Conservation (phyloP, 768 basidiomycete species). For the Cyathus striatus region DNA sequence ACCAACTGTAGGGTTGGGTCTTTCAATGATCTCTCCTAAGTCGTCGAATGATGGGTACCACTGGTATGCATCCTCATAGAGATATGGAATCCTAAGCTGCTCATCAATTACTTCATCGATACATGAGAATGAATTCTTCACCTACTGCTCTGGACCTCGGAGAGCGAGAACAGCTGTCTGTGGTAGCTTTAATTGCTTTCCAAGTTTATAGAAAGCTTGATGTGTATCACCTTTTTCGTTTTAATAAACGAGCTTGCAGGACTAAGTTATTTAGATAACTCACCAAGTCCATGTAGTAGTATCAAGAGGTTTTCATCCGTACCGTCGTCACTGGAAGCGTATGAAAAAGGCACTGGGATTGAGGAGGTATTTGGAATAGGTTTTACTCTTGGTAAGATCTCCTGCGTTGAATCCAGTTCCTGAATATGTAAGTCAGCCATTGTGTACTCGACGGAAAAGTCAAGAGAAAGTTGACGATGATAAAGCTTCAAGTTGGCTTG, state of each 20-base stretch:
- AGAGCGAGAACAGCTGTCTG: conserved; percentile 85
- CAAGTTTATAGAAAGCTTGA: conserved; percentile 70
- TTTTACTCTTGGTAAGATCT: conserved; percentile 35
- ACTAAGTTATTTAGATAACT: conserved; percentile 11
- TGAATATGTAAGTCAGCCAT: conserved; percentile 27
- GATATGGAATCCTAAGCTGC: conserved; percentile 61
- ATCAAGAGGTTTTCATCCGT: conserved; percentile 83
- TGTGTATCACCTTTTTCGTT: conserved; percentile 73
- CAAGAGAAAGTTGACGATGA: not conserved
- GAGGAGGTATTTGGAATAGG: conserved; percentile 36
- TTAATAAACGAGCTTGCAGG: not conserved
- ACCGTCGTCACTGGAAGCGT: conserved; percentile 73
- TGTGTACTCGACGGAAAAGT: not conserved
- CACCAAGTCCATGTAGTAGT: conserved; percentile 83
- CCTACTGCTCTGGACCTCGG: conserved; percentile 73
- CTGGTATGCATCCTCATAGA: conserved; percentile 76
- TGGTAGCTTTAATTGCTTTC: conserved; percentile 71
- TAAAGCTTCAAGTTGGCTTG: not conserved
- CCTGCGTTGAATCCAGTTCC: conserved; percentile 13
- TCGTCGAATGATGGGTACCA: conserved; percentile 84
- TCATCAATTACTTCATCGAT: not conserved
- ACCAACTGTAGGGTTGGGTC: conserved; percentile 70
- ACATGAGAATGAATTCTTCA: conserved; percentile 4
- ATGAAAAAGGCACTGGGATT: conserved; percentile 57
- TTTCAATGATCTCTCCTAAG: conserved; percentile 65